Evolutionary conservation across 2,329 filamentous ascomycete genomes (phyloP), one percentile per base, ranked within the genome.

Genomic region (Colletotrichum sp.): DNA sequence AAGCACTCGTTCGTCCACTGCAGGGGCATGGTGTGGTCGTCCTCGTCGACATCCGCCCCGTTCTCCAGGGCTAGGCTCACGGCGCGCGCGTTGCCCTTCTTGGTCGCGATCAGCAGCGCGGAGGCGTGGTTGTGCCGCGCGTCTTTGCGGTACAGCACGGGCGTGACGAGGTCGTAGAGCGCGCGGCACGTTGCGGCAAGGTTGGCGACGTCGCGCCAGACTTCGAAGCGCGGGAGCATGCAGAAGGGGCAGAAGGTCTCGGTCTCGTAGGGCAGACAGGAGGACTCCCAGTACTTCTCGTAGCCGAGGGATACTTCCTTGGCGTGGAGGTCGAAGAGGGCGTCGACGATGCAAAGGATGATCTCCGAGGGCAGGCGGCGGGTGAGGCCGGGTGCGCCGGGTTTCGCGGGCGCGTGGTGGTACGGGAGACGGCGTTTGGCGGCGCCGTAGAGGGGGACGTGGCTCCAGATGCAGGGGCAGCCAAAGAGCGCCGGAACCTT

Each of bases 31-130:
- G 74, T 76, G 58, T 76, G 58, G 70, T 85, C 84, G 13, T 79
- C 78, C 13, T 80, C 80, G 74, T 82, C 81, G 9, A 82, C 80
- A 26, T 83, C 78, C 6, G 85, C 85, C 12, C 84, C 84, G 21
- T 78, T 77, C 15, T 82, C 78, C 6, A 86, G 79, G 7, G 86
- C 80, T 10, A 83, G 73, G 63, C 80, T 18, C 34, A 74, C 16
- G 7, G 70, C 74, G 5, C 34, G 57, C 58, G 36, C 12, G n/a
- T 74, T 76, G 32, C 74, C 74, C 10, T 15, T 30, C 34, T 76
- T 76, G 10, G 74, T 60, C 16, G 74, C 72, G 28, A 76, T 76
- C 1, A 76, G 64, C 28, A 76, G 58, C 21, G 74, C 74, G 4
- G 74, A 76, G 9, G 74, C 60, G 65, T 74, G 74, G 34, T 76